Evolutionary conservation across 2,329 filamentous ascomycete species (phyloP).

Genomic region (Diaporthe nobilis): DNA sequence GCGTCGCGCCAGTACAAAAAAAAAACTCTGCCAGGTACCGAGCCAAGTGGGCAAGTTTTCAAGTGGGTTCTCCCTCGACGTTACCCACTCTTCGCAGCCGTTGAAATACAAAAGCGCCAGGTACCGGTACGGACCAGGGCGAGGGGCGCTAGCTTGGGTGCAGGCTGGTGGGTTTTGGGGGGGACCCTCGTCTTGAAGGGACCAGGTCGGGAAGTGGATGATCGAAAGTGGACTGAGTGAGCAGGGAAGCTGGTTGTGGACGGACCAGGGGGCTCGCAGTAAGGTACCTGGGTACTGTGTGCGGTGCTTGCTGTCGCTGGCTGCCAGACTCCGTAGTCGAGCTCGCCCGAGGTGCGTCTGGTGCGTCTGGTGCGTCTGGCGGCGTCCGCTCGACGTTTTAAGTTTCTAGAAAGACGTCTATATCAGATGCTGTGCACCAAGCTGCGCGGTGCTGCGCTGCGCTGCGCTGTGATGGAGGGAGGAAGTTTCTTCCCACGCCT

Average conservation of each 20-base stretch:
- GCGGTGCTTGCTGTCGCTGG: not conserved
- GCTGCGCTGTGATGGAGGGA: constrained; percentile 13
- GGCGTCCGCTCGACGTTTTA: constrained; percentile 12
- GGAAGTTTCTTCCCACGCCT: constrained; percentile 29
- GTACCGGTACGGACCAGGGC: constrained; percentile 38
- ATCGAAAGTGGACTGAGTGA: constrained; percentile 23
- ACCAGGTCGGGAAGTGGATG: constrained; percentile 40
- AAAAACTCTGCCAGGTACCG: constrained; percentile 42
- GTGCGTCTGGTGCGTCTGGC: constrained; percentile 23
- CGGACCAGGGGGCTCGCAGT: not conserved
- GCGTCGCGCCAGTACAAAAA: constrained; percentile 40
- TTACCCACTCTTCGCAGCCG: constrained; percentile 35
- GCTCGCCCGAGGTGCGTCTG: constrained; percentile 25
- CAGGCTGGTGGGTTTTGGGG: constrained; percentile 14
- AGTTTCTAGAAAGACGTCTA: constrained; percentile 27
- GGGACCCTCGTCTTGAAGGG: constrained; percentile 30
- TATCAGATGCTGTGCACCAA: constrained; percentile 10
- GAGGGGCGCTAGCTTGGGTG: constrained; percentile 26
- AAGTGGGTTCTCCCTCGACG: constrained; percentile 40
- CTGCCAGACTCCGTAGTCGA: constrained; percentile 1
- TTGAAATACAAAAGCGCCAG: constrained; percentile 36
- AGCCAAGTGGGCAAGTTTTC: constrained; percentile 40
- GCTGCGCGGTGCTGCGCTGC: not conserved
- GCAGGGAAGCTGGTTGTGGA: constrained; percentile 24
- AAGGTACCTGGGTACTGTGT: constrained; percentile 12